Conservation (phyloP, 345 rosid species). For the Anastatica hierochuntica region DNA sequence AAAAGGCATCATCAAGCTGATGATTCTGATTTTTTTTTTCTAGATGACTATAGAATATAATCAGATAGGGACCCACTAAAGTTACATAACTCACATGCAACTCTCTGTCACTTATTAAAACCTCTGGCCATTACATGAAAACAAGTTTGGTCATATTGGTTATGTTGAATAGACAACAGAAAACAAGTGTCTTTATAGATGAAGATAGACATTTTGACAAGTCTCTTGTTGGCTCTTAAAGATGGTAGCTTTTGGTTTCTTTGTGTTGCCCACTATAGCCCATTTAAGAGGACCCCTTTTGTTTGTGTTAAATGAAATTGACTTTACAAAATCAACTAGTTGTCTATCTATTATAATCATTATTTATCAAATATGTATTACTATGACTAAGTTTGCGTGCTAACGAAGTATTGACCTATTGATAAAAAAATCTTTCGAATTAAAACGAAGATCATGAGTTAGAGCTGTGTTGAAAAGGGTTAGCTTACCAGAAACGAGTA, state of each 20-base stretch:
- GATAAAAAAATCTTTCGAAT: too few relatives aligned
- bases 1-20: constrained; percentile 19
- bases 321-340: neutral
- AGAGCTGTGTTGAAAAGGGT: too few relatives aligned
- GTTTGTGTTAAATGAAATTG: constrained; percentile 9
- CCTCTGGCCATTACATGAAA: constrained; percentile 27
- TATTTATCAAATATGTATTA: too few relatives aligned
- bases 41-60: constrained; percentile 17
- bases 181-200: constrained; percentile 21
- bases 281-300: constrained; percentile 16
- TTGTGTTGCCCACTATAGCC: constrained; percentile 8
- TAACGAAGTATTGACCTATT: too few relatives aligned
- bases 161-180: constrained; percentile 18
- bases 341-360: too few relatives aligned
- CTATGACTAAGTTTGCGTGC: too few relatives aligned
- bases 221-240: constrained; percentile 18
- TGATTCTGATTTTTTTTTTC: constrained; percentile 19
- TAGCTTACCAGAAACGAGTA: too few relatives aligned
- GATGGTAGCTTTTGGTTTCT: too few relatives aligned
- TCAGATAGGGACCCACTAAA: constrained; percentile 22
- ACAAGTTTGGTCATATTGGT: constrained; percentile 14
- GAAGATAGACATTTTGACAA: constrained; percentile 17
- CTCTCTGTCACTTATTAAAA: too few relatives aligned
- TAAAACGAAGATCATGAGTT: too few relatives aligned
- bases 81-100: constrained; percentile 18